Conservation (phyloP, 2,329 filamentous ascomycete genomes). For the Alternaria dauci region DNA sequence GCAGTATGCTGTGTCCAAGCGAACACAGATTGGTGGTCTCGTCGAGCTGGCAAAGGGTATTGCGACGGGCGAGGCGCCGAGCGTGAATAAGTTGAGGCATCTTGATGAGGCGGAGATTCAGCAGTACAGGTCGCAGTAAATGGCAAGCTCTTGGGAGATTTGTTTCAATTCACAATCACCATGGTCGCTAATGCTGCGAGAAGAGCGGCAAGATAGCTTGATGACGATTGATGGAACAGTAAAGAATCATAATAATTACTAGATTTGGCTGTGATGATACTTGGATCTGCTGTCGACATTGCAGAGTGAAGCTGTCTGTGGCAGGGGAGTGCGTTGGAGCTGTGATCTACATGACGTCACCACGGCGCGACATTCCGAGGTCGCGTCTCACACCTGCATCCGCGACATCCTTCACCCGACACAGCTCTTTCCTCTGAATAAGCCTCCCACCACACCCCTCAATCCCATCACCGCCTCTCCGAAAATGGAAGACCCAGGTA, state of each 20-base stretch:
- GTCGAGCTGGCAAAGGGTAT: constrained; percentile 79
- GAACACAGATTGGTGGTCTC: constrained; percentile 69
- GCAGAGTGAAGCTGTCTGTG: too few relatives aligned
- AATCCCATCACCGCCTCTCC: not conserved
- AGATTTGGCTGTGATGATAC: not conserved
- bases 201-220: not conserved
- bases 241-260: not conserved
- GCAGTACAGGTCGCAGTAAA: constrained; percentile 48
- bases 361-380: constrained; percentile 10
- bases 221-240: not conserved
- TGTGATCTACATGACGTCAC: constrained; percentile 19
- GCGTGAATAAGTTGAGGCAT: constrained; percentile 79
- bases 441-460: not conserved
- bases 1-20: constrained; percentile 72
- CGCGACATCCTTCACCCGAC: not conserved
- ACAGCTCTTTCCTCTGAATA: not conserved
- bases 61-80: constrained; percentile 74
- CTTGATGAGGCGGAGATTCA: constrained; percentile 62
- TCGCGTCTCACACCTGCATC: constrained; percentile 13
- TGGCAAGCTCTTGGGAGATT: not conserved
- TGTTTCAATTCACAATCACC: not conserved
- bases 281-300: too few relatives aligned
- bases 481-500: constrained; percentile 37
- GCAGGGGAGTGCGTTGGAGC: not conserved
- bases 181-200: not conserved